Evolutionary conservation across 139 green algal species (phyloP), one percentile per base, ranked within the genome.

Genomic region (Micractinium sp.): DNA sequence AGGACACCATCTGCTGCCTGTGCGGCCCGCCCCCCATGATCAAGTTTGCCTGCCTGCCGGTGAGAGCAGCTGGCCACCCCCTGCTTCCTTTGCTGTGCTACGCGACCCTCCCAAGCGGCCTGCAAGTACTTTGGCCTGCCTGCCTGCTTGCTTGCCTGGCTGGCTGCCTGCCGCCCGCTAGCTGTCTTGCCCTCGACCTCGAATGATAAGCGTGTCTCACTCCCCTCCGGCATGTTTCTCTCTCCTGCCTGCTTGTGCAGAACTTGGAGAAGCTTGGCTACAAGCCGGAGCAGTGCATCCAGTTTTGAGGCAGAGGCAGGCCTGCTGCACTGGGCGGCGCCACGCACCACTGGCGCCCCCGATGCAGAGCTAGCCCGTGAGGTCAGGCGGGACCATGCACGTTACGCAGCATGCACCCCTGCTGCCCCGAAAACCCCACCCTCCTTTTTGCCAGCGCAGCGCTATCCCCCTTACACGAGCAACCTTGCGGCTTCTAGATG

Each of bases 1-100:
- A 89, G 0, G 92, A 95, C 83, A 92, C 92, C 31, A 89, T 99
- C 53, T 93, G 94, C 16, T 87, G 97, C 71, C 93, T 99, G 92
- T 99, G 98, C 92, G 98, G 98, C 4, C 98, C 97, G 3, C 96
- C 95, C 61, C 92, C 93, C 73, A 99, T 99, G 97, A 94, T 99
- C 83, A 96, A 98, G 85, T 95, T 96, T 83, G 96, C 96, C 2
- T 98, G 97, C 92, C 89, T 95, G 35, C 97, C 97, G 35, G 77
- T 82, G 77, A 82, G 77, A 22, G 20, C 74, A 47, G 33, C 15
- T 35, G 36, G 69, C 27, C 69, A 29, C 63, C 16, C 2, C 22
- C 63, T 36, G 29, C 29, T 15, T 76, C n/a, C 3, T 20, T 2
- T 22, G 15, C 73, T 47, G n/a, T n/a, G n/a, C n/a, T 41, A 15